phyloP scores from a whole-genome alignment of 306 rosid genomes.

The Prunus mira region DNA sequence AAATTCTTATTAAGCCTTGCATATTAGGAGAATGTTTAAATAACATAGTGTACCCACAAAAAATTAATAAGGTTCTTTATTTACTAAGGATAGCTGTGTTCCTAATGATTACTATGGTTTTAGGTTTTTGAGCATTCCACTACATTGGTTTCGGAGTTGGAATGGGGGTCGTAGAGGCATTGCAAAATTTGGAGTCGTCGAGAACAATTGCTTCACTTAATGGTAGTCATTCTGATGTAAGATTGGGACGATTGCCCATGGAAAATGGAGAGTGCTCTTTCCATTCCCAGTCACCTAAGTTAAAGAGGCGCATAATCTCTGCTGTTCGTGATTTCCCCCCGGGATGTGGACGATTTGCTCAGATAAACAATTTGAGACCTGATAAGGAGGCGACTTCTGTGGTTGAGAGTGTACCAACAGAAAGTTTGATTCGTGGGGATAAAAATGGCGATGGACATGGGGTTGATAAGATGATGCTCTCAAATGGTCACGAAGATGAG shows the following conservation, averaged over 20 bases:
- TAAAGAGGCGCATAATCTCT: slow-evolving; percentile 48
- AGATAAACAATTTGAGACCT: slow-evolving; percentile 13
- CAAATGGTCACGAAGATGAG: background rate
- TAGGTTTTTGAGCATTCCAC: slow-evolving; percentile 3
- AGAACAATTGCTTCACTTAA: slow-evolving; percentile 28
- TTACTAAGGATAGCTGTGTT: background rate
- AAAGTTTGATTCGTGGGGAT: background rate
- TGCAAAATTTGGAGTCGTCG: slow-evolving; percentile 27
- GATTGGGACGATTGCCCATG: slow-evolving; percentile 27
- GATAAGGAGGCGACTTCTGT: background rate
- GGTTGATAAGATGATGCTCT: background rate
- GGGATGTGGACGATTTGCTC: slow-evolving; percentile 60
- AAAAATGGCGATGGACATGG: background rate
- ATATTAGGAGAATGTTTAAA: no score
- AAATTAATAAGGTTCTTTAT: no score
- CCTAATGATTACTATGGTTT: background rate
- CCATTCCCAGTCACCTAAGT: slow-evolving; percentile 15
- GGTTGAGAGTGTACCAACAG: slow-evolving; percentile 4
- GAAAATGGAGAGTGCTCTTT: slow-evolving; percentile 42
- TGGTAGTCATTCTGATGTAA: slow-evolving; percentile 39
- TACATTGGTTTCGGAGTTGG: slow-evolving; percentile 21
- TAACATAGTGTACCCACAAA: no score
- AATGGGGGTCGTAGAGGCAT: slow-evolving; percentile 36
- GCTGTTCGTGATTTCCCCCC: slow-evolving; percentile 78
- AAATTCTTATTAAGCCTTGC: background rate